Conservation (phyloP, 371 early-diverging fungal genomes). For the Quaeritorhiza haematococci region DNA sequence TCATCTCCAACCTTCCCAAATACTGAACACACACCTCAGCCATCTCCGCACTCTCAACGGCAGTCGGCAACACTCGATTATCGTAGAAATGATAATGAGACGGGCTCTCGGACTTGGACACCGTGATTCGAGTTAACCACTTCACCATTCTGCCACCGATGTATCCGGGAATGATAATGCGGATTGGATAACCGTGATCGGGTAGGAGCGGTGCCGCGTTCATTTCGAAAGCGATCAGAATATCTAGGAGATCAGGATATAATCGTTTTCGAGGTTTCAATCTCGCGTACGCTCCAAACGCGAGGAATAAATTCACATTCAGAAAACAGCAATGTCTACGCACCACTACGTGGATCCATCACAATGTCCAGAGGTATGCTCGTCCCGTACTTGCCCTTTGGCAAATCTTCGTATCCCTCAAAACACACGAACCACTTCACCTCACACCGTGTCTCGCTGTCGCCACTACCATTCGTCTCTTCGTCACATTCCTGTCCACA, state of each 20-base stretch:
- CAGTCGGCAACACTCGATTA: conserved; percentile 72
- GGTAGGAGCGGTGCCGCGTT: conserved; percentile 64
- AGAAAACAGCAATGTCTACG: too few relatives aligned
- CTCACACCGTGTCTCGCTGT: not conserved
- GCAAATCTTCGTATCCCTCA: conserved; percentile 60
- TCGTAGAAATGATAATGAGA: conserved; percentile 69
- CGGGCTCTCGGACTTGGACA: conserved; percentile 50
- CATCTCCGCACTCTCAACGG: conserved; percentile 29
- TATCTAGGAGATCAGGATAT: conserved; percentile 38
- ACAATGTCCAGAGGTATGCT: conserved; percentile 56
- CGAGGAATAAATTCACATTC: too few relatives aligned
- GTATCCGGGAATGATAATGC: conserved; percentile 71
- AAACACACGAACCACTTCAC: conserved; percentile 52
- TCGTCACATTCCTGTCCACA: not conserved
- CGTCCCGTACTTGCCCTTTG: conserved; percentile 66
- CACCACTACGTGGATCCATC: conserved; percentile 35
- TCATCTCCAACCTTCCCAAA: too few relatives aligned
- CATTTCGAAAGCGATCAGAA: conserved; percentile 59
- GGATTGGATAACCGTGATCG: conserved; percentile 75
- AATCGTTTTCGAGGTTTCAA: conserved; percentile 57
- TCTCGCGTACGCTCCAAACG: too few relatives aligned
- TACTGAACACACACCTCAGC: conserved; percentile 6
- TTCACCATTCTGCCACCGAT: conserved; percentile 82
- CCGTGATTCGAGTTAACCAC: conserved; percentile 60
- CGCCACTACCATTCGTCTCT: not conserved